A percentile compares a stretch with the other conserved stretches of the same genome.
Evolutionary conservation across 306 rosid genomes (phyloP).

Genomic region (Crotalaria pallida): DNA sequence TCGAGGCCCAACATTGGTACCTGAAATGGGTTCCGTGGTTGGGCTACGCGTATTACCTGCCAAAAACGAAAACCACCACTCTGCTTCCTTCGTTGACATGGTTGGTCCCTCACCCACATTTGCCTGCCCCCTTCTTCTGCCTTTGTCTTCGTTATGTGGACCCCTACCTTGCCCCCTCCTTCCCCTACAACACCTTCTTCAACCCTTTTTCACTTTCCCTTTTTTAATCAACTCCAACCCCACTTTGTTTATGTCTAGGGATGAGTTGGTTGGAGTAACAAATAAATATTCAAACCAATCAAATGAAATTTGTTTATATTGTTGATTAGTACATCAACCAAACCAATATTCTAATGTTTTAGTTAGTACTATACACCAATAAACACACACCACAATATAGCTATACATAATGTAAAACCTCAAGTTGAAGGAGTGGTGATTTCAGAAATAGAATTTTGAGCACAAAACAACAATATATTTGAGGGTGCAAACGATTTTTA

Average conservation of each 20-base stretch:
- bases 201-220: background rate
- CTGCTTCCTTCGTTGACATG: constrained; percentile 38
- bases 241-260: no score
- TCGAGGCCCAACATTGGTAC: constrained; percentile 27
- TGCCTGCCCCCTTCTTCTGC: constrained; percentile 31
- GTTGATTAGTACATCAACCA: no score
- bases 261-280: no score
- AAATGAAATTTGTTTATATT: no score
- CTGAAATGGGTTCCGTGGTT: constrained; percentile 32
- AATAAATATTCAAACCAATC: no score
- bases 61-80: constrained; percentile 33
- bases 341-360: no score
- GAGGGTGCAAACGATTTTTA: background rate
- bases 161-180: constrained; percentile 37
- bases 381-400: no score
- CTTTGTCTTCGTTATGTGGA: constrained; percentile 27
- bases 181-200: constrained; percentile 27
- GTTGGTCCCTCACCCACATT: constrained; percentile 33
- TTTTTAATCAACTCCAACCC: background rate
- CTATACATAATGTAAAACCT: no score
- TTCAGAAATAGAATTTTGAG: no score
- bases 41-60: constrained; percentile 39
- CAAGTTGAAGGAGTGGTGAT: no score
- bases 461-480: no score
- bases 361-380: no score